A percentile compares a stretch with the other conserved stretches of the same genome.
These are phyloP conservation scores for Picea glauca DNA, from an alignment of 75 land plant species.

Conservation along the genomic window DNA sequence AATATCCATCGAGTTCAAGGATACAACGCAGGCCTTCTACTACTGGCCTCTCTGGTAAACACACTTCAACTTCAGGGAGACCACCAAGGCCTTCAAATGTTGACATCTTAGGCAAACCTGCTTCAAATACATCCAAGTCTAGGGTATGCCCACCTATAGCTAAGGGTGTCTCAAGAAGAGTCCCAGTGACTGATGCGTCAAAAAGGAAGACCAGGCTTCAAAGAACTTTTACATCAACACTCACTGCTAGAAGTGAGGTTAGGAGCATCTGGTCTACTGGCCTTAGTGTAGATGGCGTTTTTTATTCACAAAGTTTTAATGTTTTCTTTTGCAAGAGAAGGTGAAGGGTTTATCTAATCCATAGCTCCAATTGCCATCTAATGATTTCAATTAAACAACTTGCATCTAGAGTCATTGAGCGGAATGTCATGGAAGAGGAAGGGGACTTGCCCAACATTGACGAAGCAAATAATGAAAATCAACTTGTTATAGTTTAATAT, in stretches of 20 bases:
- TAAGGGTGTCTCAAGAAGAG: not conserved
- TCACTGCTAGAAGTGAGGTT: conserved; percentile 45
- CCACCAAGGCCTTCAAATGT: conserved; percentile 5
- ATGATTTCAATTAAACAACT: conserved; percentile 18
- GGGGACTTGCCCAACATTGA: conserved; percentile 63
- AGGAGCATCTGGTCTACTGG: not conserved
- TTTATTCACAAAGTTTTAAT: not conserved
- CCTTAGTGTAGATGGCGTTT: not conserved
- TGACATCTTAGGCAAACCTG: not conserved
- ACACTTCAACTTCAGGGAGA: not conserved
- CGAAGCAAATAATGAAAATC: conserved; percentile 44
- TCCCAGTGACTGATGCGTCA: not conserved
- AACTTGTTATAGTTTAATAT: conserved; percentile 66
- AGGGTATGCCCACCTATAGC: not conserved
- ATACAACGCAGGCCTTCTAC: too few relatives aligned
- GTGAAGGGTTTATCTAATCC: not conserved
- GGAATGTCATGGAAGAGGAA: conserved; percentile 11
- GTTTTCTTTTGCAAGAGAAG: not conserved
- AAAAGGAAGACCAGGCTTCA: not conserved
- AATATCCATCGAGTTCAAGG: too few relatives aligned
- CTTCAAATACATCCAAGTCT: not conserved
- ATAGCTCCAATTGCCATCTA: not conserved
- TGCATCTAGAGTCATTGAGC: conserved; percentile 26
- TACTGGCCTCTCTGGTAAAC: too few relatives aligned
- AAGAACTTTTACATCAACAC: conserved; percentile 21